Conservation (phyloP, 768 basidiomycete species). For the Royoungia palumana region DNA sequence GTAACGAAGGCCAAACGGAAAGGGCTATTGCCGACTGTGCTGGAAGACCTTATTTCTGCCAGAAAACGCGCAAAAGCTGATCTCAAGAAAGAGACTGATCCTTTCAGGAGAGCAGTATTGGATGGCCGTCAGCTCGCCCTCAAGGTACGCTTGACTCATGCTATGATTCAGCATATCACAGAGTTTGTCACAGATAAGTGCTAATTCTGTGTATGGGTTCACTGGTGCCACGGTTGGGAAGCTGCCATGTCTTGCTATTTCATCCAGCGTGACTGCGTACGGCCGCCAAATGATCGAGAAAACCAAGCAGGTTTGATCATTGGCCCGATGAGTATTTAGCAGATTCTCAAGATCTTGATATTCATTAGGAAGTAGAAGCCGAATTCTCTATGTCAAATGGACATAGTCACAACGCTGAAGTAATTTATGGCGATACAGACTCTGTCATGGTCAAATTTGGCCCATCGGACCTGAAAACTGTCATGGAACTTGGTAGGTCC, state of each 20-base stretch:
- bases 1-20: conserved; percentile 70
- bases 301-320: conserved; percentile 70
- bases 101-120: conserved; percentile 93
- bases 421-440: conserved; percentile 99
- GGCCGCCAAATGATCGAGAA: conserved; percentile 99
- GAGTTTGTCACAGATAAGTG: conserved; percentile 72
- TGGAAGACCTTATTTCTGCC: conserved; percentile 91
- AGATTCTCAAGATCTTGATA: neutral
- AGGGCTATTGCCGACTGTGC: conserved; percentile 84
- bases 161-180: neutral
- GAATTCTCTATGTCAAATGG: conserved; percentile 86
- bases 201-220: conserved; percentile 99
- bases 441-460: conserved; percentile 99
- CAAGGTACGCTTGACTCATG: conserved; percentile 52
- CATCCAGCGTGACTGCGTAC: conserved; percentile 92
- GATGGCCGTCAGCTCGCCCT: conserved; percentile 96
- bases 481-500: conserved; percentile 83
- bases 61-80: conserved; percentile 95
- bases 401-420: conserved; percentile 80
- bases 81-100: conserved; percentile 94
- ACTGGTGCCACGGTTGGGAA: conserved; percentile 98
- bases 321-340: neutral
- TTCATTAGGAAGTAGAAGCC: conserved; percentile 73
- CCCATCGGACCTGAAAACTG: conserved; percentile 75
- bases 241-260: conserved; percentile 92